Evolutionary conservation across 768 basidiomycete genomes (phyloP).

Genomic region (Pleurotus cornucopiae): DNA sequence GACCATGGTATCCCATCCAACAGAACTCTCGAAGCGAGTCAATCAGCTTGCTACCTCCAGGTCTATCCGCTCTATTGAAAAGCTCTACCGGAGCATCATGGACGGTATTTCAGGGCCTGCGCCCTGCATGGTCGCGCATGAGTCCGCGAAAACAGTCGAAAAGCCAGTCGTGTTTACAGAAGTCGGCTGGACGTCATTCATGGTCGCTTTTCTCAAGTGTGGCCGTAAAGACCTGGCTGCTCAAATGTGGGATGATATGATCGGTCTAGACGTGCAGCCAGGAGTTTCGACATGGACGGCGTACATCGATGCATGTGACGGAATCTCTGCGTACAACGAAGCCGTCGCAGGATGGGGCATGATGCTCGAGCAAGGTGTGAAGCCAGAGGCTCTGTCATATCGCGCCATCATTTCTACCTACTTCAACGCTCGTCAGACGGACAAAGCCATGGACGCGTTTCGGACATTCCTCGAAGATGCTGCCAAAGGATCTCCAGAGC

Average conservation of each 20-base stretch:
- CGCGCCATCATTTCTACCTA: slow-evolving; percentile 65
- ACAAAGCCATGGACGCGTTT: slow-evolving; percentile 52
- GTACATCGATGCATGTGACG: slow-evolving; percentile 59
- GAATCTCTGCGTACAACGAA: slow-evolving; percentile 43
- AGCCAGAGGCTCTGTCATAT: slow-evolving; percentile 62
- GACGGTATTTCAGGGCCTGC: slow-evolving; percentile 46
- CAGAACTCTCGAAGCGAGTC: slow-evolving; percentile 46
- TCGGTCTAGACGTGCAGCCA: slow-evolving; percentile 42
- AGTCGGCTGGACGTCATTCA: slow-evolving; percentile 58
- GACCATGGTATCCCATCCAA: slow-evolving; percentile 45
- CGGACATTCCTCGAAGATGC: slow-evolving; percentile 38
- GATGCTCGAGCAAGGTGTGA: slow-evolving; percentile 53
- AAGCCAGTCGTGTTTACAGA: slow-evolving; percentile 52
- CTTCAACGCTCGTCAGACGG: slow-evolving; percentile 44
- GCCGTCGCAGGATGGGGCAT: slow-evolving; percentile 59
- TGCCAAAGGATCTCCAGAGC: slow-evolving; percentile 8
- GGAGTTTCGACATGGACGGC: slow-evolving; percentile 65
- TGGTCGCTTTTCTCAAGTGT: slow-evolving; percentile 59
- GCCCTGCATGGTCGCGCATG: slow-evolving; percentile 49
- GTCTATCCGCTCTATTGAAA: slow-evolving; percentile 30
- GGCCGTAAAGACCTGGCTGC: slow-evolving; percentile 54
- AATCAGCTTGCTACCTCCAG: slow-evolving; percentile 35
- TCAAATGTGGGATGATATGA: slow-evolving; percentile 67
- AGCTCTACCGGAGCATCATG: slow-evolving; percentile 48
- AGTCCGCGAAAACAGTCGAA: slow-evolving; percentile 27